phyloP scores from a whole-genome alignment of 352 stramenopile species.

The Pythium periplocum region DNA sequence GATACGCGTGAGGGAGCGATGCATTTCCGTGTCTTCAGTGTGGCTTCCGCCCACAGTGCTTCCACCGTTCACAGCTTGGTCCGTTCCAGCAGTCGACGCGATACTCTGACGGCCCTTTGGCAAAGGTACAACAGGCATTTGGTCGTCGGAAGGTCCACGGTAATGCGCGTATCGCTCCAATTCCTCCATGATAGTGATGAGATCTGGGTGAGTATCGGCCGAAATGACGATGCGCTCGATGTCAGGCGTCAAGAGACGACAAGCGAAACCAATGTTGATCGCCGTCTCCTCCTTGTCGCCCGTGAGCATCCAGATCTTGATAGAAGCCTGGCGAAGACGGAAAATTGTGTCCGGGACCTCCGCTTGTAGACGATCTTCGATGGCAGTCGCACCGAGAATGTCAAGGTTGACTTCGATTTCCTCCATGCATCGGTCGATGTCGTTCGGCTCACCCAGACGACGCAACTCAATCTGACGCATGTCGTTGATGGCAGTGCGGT shows the following conservation, averaged over 20 bases:
- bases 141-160: too few relatives aligned
- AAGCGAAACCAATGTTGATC: constrained; percentile 96
- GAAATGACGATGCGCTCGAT: constrained; percentile 89
- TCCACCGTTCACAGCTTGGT: constrained; percentile 3
- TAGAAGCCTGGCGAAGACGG: constrained; percentile 87
- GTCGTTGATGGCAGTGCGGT: constrained; percentile 76
- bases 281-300: constrained; percentile 94
- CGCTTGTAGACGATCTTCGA: constrained; percentile 92
- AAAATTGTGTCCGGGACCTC: constrained; percentile 91
- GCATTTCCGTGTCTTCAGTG: constrained; percentile 13
- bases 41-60: constrained; percentile 4
- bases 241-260: constrained; percentile 85
- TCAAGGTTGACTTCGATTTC: constrained; percentile 85
- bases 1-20: constrained; percentile 41
- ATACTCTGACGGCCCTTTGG: too few relatives aligned
- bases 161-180: constrained; percentile 37
- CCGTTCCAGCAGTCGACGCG: too few relatives aligned
- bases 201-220: constrained; percentile 65
- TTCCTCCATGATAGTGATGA: constrained; percentile 54
- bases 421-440: constrained; percentile 80
- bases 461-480: constrained; percentile 84
- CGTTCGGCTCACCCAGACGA: constrained; percentile 61
- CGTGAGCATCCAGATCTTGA: constrained; percentile 95
- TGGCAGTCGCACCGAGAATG: constrained; percentile 89
- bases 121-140: too few relatives aligned